Evolutionary conservation across 2,329 filamentous ascomycete genomes (phyloP), one percentile per base, ranked within the genome.

Genomic region (Pseudocercospora crystallina): DNA sequence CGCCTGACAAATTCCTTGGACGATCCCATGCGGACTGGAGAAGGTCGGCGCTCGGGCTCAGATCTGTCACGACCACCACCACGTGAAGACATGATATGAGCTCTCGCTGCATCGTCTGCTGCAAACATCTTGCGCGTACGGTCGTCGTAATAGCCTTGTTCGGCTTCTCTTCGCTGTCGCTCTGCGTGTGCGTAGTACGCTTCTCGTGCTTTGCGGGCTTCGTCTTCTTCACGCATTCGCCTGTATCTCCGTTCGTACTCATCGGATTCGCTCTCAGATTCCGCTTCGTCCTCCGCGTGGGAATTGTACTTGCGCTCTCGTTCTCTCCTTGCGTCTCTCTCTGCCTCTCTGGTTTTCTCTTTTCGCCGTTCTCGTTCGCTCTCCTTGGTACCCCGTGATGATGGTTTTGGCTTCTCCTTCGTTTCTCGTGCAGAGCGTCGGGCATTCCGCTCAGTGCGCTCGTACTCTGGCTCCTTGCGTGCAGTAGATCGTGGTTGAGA

Each of bases 381-480:
- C 17, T 68, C 65, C 47, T 63, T 63, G n/a, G 41, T 47, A 10
- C 49, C 46, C 8, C 42, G 35, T 8, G 37, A 45, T 38, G 40
- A 51, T 13, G 38, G 34, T 36, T 49, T 45, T 29, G 44, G 47
- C 40, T 53, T 60, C 30, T 54, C 59, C 54, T 61, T 49, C 55
- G 61, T 47, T 51, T 60, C 54, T 37, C 49, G 42, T n/a, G 50
- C 31, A 11, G 53, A 53, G 20, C 20, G 20, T 26, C 20, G 3
- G 20, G 20, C 20, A 26, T 26, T 26, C 20, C 20, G 20, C 20
- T 26, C 20, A 17, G 47, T 40, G 5, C 68, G 64, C 47, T 73
- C 70, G 50, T 73, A 72, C 8, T 68, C 68, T 31, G 71, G 64
- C 50, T 72, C 68, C 54, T 73, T 73, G 45, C 69, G 63, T 20